Percentiles rank a stretch among this genome's conserved stretches.
phyloP scores from a whole-genome alignment of 352 stramenopile genomes.

The Globisporangium abappressorium region DNA sequence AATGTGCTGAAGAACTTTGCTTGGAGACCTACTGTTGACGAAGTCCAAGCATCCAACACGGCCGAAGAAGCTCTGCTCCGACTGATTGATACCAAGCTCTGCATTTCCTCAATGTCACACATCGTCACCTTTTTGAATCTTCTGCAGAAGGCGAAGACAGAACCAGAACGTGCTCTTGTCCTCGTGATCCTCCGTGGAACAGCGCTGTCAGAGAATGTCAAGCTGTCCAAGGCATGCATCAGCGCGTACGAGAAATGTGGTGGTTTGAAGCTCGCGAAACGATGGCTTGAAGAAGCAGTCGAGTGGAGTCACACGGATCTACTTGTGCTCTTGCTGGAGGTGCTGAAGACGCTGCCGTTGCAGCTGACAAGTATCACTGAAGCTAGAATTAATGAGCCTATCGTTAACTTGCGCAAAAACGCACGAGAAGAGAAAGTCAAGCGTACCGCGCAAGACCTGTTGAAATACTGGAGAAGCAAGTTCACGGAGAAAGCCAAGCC shows the following conservation, averaged over 20 bases:
- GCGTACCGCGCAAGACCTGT: conserved; percentile 72
- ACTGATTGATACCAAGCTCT: conserved; percentile 58
- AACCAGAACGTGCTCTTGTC: conserved; percentile 66
- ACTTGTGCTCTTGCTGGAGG: conserved; percentile 75
- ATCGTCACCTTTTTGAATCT: conserved; percentile 60
- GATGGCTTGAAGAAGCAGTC: conserved; percentile 76
- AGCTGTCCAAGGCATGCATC: conserved; percentile 59
- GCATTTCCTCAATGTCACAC: conserved; percentile 44
- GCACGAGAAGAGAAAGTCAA: conserved; percentile 77
- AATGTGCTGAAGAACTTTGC: conserved; percentile 32
- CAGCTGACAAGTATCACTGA: conserved; percentile 87
- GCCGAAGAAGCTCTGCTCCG: conserved; percentile 46
- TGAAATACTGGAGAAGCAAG: conserved; percentile 81
- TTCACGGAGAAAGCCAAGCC: conserved; percentile 85
- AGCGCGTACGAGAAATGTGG: conserved; percentile 67
- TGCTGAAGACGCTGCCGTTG: conserved; percentile 76
- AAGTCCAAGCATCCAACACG: conserved; percentile 29
- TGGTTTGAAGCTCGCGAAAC: conserved; percentile 68
- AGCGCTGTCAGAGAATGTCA: conserved; percentile 45
- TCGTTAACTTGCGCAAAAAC: conserved; percentile 82
- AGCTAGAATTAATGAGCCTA: conserved; percentile 85
- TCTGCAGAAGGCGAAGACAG: conserved; percentile 55
- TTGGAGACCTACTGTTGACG: conserved; percentile 17
- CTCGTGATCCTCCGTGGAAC: conserved; percentile 72
- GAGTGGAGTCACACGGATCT: conserved; percentile 81